A percentile compares a stretch with the other conserved stretches of the same genome.
phyloP scores from a whole-genome alignment of 177 flowering plant species.

The Tripterygium wilfordii region DNA sequence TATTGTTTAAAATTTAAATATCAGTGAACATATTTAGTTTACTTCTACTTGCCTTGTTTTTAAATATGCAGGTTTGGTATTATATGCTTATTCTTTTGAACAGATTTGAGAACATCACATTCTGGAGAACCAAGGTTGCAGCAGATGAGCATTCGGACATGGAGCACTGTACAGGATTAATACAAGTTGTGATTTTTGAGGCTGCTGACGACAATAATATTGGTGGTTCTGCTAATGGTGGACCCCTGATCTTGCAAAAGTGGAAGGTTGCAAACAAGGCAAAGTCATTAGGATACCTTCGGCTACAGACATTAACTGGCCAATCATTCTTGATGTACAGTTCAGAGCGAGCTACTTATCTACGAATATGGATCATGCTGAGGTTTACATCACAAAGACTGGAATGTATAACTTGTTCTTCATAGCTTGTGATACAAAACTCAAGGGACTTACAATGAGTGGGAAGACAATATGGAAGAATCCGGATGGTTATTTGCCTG shows the following conservation, averaged over 20 bases:
- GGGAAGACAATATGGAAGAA: constrained; percentile 93
- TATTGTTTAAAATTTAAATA: too few relatives aligned
- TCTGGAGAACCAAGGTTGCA: constrained; percentile 73
- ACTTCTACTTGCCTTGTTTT: too few relatives aligned
- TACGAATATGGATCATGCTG: constrained; percentile 35
- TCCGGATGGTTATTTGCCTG: constrained; percentile 89
- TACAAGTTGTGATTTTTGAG: constrained; percentile 84
- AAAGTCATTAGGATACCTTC: constrained; percentile 80
- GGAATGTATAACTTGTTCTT: constrained; percentile 96
- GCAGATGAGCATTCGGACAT: constrained; percentile 38
- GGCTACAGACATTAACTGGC: constrained; percentile 61
- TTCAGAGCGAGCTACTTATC: constrained; percentile 44
- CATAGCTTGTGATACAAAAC: constrained; percentile 80
- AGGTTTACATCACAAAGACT: constrained; percentile 56
- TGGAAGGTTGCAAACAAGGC: constrained; percentile 91
- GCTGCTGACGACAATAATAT: constrained; percentile 88
- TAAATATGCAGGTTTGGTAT: too few relatives aligned
- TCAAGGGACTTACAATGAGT: constrained; percentile 64
- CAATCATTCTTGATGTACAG: constrained; percentile 49
- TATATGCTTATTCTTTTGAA: too few relatives aligned
- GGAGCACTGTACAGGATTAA: constrained; percentile 53
- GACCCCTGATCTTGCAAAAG: constrained; percentile 95
- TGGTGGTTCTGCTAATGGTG: constrained; percentile 97
- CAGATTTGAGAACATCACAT: constrained; percentile 84
- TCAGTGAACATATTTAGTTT: too few relatives aligned